phyloP scores from a whole-genome alignment of 345 rosid species.

The Adansonia digitata region DNA sequence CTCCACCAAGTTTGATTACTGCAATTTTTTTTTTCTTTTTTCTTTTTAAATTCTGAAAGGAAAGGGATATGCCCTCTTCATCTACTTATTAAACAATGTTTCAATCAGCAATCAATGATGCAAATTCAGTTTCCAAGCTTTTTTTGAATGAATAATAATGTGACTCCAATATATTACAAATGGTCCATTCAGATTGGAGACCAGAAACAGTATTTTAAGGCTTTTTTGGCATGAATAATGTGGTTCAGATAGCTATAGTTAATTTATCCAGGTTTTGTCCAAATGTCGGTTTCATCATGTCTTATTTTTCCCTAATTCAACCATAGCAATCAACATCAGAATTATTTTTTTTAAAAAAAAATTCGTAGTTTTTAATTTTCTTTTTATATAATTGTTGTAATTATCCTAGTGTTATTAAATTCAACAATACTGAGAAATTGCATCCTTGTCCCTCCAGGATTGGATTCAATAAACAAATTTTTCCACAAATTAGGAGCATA shows the following conservation, averaged over 20 bases:
- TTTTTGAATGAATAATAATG: background rate
- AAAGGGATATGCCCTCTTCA: background rate
- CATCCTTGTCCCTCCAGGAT: background rate
- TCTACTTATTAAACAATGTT: background rate
- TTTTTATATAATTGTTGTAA: background rate
- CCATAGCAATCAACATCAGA: slow-evolving; percentile 5
- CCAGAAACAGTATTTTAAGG: background rate
- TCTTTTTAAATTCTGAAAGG: background rate
- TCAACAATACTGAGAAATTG: slow-evolving; percentile 10
- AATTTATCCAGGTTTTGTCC: slow-evolving; percentile 8
- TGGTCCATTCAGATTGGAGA: slow-evolving; percentile 4
- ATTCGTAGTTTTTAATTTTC: background rate
- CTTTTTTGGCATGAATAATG: slow-evolving; percentile 13
- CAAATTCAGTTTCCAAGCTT: background rate
- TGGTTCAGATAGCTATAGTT: background rate
- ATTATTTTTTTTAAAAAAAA: background rate
- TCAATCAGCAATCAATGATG: slow-evolving; percentile 3
- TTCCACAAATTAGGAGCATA: background rate
- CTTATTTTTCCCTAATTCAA: background rate
- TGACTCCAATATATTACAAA: background rate
- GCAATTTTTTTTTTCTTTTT: background rate
- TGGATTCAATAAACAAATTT: background rate
- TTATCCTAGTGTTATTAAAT: slow-evolving; percentile 7
- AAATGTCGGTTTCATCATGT: background rate
- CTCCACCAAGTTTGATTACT: background rate